Evolutionary conservation across 2,329 filamentous ascomycete species (phyloP), one percentile per base, ranked within the genome.

Genomic region (Apiospora saccharicola): DNA sequence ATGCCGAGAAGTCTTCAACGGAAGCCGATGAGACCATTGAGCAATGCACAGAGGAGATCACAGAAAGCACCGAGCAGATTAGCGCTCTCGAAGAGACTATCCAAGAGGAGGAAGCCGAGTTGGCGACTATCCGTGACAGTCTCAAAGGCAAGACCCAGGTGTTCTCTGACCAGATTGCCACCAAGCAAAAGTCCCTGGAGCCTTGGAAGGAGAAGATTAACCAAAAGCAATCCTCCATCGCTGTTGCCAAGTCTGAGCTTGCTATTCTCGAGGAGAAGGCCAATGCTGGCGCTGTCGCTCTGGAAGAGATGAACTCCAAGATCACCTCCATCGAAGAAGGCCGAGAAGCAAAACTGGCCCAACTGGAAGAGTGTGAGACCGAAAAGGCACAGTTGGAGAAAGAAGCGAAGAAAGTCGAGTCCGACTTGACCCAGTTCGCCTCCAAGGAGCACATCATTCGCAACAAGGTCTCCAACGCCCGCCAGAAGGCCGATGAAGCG

Each of bases 191-290:
- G 83, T 92, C 94, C 0, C 87, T 99, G 14, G 96, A 98, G 83
- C 96, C 96, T 0, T 99, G 96, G 96, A 95, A 93, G 77, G 95
- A 95, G 76, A 98, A 96, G 83, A 96, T 99, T 84, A 98, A 96
- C 81, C 93, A 98, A 80, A 98, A 98, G 82, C 93, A 96, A 79
- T 98, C 95, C 0, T 91, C 93, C 4, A 97, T 98, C 76, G 96
- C 96, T 4, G 95, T 99, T 14, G 95, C 96, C 1, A 94, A 98
- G 81, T 98, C 95, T 81, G 96, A 99, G 82, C 90, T 98, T 76
- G 92, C 95, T 73, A 98, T 99, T 72, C 88, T 99, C 10, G 90
- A 90, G 53, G 96, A 99, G 80, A 94, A 95, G 80, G 94, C 94
- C 70, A 98, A 95, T 78, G 92, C 96, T 44, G 95, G 95, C 5